Base-by-base conservation (phyloP, 2,329 filamentous ascomycete species). In the Bipolaris oryzae region DNA sequence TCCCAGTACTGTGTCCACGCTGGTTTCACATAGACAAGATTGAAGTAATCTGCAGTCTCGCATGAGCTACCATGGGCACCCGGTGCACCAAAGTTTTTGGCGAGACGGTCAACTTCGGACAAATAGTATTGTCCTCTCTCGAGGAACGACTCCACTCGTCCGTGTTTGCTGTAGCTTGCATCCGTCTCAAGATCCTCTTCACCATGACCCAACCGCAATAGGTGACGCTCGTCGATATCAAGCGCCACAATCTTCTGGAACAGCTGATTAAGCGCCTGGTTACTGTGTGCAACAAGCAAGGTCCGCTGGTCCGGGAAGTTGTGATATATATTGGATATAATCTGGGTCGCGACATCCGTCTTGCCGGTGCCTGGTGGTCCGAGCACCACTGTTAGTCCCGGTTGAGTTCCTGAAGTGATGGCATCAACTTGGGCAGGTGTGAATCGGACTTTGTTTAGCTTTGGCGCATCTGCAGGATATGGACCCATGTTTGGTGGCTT, bases 251-350 rank as follows among this genome's bases (percentile, higher is more conserved):
- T 99, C 79, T 99, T 99, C 68, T 96, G 91, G 79, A 99, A 99
- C 1, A 99, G 83, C 74, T 99, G 95, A 71, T 99, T 99, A 9
- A 99, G 81, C 2, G 95, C 96, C 76, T 99, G 96, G 72, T 99
- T 99, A 77, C 94, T 98, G 76, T 99, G 95, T 4, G 95, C 95
- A 62, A 99, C 87, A 38, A 99, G 85, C 16, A 99, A 80, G 0
- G 95, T 99, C 67, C 92, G 89, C 76, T 99, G 92, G 62, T 89
- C 83, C 7, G 95, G 93, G 74, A 97, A 99, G 77, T 98, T 96
- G 80, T 98, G 94, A 73, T 99, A 99, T 67, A 99, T 90, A 75
- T 98, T 97, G 80, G 91, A 97, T 78, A 99, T 99, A 74, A 98
- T 96, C 76, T 99, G 95, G 4, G 94, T 97, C 45, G 92, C 93